Conservation (phyloP, 1,139 yeast genomes). For the Debaryomycetaceae sp. region DNA sequence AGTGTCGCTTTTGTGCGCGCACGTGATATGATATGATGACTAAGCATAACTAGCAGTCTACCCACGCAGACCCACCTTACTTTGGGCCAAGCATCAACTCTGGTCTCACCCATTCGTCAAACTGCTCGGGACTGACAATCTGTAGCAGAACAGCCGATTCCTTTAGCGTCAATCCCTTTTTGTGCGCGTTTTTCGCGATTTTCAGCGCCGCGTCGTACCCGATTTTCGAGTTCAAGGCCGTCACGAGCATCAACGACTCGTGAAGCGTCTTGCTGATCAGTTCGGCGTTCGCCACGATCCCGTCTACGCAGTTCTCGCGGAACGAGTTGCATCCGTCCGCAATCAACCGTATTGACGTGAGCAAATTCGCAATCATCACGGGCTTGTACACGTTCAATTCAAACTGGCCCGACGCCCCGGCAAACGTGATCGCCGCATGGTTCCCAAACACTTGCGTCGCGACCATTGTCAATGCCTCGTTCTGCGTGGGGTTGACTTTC, state of each 20-base stretch:
- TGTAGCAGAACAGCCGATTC: conserved; percentile 88
- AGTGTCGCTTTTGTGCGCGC: no score
- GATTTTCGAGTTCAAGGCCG: conserved; percentile 96
- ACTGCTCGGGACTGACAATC: conserved; percentile 71
- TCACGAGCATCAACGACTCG: conserved; percentile 94
- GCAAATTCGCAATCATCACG: conserved; percentile 80
- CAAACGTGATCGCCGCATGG: conserved; percentile 87
- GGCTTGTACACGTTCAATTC: conserved; percentile 98
- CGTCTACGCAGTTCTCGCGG: conserved; percentile 91
- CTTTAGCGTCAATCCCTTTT: conserved; percentile 92
- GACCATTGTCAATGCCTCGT: conserved; percentile 97
- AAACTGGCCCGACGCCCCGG: conserved; percentile 98
- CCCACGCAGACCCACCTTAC: conserved; percentile 1
- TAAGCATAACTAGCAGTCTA: no score
- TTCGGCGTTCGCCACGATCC: conserved; percentile 79
- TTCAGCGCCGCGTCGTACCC: conserved; percentile 96
- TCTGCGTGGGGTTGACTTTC: conserved; percentile 97
- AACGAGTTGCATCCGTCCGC: conserved; percentile 87
- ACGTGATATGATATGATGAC: no score
- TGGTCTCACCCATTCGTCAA: conserved; percentile 95
- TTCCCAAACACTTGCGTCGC: conserved; percentile 97
- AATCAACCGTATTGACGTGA: conserved; percentile 75
- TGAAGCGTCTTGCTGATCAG: conserved; percentile 79
- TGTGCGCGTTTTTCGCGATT: conserved; percentile 97
- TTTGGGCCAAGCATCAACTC: conserved; percentile 97